Evolutionary conservation across 2,329 filamentous ascomycete genomes (phyloP).

Genomic region (Botrytis tulipae): DNA sequence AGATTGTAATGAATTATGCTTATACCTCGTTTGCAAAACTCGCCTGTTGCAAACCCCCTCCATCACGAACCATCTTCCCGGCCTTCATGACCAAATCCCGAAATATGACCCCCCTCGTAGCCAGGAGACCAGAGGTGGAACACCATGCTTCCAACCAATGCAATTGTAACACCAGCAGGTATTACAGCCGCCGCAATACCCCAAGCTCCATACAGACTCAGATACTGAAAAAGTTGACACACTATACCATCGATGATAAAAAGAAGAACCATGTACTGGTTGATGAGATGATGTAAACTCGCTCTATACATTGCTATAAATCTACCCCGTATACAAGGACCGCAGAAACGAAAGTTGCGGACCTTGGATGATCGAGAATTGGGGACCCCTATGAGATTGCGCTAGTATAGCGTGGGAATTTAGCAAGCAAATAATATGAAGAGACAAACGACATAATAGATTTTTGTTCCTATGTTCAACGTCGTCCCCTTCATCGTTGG

Average conservation of each 20-base stretch:
- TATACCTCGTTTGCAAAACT: not conserved
- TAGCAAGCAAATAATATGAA: not conserved
- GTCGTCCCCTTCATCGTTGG: not conserved
- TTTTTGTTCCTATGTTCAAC: not conserved
- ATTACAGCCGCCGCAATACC: not conserved
- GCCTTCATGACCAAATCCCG: not conserved
- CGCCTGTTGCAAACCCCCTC: not conserved
- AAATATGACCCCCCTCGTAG: not conserved
- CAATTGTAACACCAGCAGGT: not conserved
- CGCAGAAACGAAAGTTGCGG: not conserved
- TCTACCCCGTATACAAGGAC: not conserved
- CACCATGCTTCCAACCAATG: not conserved
- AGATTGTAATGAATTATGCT: not conserved
- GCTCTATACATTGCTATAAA: not conserved
- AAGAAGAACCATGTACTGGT: too few relatives aligned
- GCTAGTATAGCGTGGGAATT: not conserved
- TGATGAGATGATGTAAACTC: too few relatives aligned
- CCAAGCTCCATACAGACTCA: not conserved
- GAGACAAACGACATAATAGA: not conserved
- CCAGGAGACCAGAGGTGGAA: not conserved
- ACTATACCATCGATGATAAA: too few relatives aligned
- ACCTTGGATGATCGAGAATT: not conserved
- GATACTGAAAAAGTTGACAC: not conserved
- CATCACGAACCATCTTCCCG: not conserved
- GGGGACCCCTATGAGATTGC: not conserved